Evolutionary conservation across 306 rosid genomes (phyloP).

Genomic region (Prunus campanulata): DNA sequence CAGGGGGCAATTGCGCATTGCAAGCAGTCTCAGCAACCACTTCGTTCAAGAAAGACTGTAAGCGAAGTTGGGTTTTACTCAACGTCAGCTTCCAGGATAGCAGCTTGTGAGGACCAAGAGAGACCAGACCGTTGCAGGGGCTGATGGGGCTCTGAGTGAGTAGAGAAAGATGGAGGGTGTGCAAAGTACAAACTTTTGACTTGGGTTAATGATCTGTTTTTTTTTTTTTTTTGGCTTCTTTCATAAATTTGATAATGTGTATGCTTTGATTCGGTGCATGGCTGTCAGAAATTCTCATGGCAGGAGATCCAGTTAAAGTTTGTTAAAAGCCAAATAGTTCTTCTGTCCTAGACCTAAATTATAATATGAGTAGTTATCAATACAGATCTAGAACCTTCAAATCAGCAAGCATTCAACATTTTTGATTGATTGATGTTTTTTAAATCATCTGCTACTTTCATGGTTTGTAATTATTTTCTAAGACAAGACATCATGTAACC

Average conservation of each 20-base stretch:
- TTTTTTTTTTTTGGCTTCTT: slow-evolving; percentile 14
- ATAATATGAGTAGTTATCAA: background rate
- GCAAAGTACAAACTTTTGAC: slow-evolving; percentile 19
- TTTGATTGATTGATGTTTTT: slow-evolving; percentile 13
- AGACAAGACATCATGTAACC: background rate
- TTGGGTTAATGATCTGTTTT: slow-evolving; percentile 2
- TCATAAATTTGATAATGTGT: slow-evolving; percentile 25
- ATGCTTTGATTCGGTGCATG: slow-evolving; percentile 26
- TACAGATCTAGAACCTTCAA: background rate
- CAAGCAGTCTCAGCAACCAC: slow-evolving; percentile 73
- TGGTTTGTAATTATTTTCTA: background rate
- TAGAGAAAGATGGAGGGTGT: background rate
- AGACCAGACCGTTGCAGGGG: slow-evolving; percentile 55
- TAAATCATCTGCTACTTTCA: background rate
- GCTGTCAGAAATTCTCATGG: slow-evolving; percentile 22
- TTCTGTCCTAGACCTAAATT: background rate
- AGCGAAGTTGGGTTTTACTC: slow-evolving; percentile 59
- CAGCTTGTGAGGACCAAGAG: slow-evolving; percentile 55
- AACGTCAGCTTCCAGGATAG: slow-evolving; percentile 41
- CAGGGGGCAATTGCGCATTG: slow-evolving; percentile 99
- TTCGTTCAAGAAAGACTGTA: slow-evolving; percentile 40
- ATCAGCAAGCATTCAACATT: slow-evolving; percentile 3
- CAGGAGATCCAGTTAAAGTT: slow-evolving; percentile 17
- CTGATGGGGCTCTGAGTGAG: slow-evolving; percentile 21
- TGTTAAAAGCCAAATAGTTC: background rate